Percentiles rank a stretch among this genome's conserved stretches.
phyloP scores from a whole-genome alignment of 2,329 filamentous ascomycete genomes.

The Grosmannia huntii region DNA sequence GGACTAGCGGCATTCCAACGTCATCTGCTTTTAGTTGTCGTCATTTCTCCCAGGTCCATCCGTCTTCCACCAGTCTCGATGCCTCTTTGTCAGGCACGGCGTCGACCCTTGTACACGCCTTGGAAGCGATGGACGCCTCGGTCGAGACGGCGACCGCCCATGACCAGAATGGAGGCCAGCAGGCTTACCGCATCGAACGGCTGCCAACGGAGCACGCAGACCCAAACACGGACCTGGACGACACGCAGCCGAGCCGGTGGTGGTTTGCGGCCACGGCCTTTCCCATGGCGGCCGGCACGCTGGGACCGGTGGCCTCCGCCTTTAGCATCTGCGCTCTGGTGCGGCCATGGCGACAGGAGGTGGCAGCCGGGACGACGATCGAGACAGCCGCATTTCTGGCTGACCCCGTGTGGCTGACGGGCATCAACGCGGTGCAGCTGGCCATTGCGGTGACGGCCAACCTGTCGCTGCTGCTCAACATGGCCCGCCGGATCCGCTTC shows the following conservation, averaged over 20 bases:
- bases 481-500: constrained; percentile 68
- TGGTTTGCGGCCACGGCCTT: constrained; percentile 54
- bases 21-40: not conserved
- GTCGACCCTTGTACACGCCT: too few relatives aligned
- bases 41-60: too few relatives aligned
- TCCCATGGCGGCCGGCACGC: constrained; percentile 69
- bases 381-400: constrained; percentile 37
- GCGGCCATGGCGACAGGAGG: constrained; percentile 58
- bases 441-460: constrained; percentile 67
- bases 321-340: constrained; percentile 82
- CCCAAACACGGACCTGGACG: not conserved
- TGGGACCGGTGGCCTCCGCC: constrained; percentile 77
- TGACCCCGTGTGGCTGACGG: constrained; percentile 64
- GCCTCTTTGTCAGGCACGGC: too few relatives aligned
- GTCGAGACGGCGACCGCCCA: not conserved
- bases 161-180: not conserved
- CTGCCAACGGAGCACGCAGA: not conserved
- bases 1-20: not conserved
- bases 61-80: too few relatives aligned
- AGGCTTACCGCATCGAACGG: not conserved
- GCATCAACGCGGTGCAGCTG: constrained; percentile 67
- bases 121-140: not conserved
- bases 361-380: constrained; percentile 31
- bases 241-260: constrained; percentile 34
- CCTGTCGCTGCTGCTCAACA: constrained; percentile 72